Percentiles rank a stretch among this genome's conserved stretches.
Conservation (phyloP, 495 filamentous ascomycete species). For the Podospora comata region DNA sequence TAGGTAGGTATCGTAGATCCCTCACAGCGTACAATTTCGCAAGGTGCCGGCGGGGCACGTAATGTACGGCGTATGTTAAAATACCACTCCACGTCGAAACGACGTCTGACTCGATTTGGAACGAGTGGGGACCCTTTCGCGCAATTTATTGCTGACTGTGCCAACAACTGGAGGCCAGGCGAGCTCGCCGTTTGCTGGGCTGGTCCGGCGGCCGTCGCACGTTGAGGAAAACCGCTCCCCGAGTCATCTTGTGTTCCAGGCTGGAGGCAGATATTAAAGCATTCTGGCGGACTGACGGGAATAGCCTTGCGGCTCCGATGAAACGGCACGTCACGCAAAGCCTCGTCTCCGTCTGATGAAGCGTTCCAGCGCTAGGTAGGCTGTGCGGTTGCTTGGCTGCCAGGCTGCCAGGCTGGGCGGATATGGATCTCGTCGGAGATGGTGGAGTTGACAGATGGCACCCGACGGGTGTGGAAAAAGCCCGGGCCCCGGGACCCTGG, state of each 20-base stretch:
- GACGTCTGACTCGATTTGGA: constrained; percentile 5
- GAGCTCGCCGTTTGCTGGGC: not conserved
- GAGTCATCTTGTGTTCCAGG: not conserved
- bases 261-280: not conserved
- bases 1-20: not conserved
- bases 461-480: not conserved
- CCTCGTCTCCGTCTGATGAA: constrained; percentile 4
- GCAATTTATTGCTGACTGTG: not conserved
- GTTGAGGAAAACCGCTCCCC: not conserved
- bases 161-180: not conserved
- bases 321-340: not conserved
- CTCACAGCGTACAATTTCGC: too few species aligned
- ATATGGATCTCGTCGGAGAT: not conserved
- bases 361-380: constrained; percentile 10
- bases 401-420: too few species aligned
- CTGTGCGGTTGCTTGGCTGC: not conserved
- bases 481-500: constrained; percentile 3
- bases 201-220: not conserved
- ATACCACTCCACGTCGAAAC: not conserved
- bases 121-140: not conserved
- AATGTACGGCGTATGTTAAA: not conserved
- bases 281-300: not conserved
- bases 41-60: not conserved
- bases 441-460: constrained; percentile 10
- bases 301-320: not conserved